These are phyloP conservation scores for Syncephalis plumigaleata DNA, from an alignment of 371 early-diverging fungal species.

Conservation along the genomic window DNA sequence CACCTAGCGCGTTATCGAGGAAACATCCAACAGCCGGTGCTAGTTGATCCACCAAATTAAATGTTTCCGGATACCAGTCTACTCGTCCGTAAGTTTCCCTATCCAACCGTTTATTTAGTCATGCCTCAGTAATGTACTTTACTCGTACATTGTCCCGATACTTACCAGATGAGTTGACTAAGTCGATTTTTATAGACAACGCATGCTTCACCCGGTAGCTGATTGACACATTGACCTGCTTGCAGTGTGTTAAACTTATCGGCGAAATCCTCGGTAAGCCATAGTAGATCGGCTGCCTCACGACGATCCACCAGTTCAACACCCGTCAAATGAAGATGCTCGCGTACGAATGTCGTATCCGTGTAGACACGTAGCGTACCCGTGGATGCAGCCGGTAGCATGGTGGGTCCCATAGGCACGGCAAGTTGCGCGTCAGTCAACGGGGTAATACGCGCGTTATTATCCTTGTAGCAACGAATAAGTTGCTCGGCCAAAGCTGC, in stretches of 20 bases:
- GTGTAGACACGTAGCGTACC: too few species aligned
- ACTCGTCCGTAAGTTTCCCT: slow-evolving; percentile 19
- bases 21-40: too few species aligned
- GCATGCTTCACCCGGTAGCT: slow-evolving; percentile 28
- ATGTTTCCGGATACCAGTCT: slow-evolving; percentile 26
- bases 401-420: too few species aligned
- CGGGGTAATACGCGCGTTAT: background rate
- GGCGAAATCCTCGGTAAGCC: slow-evolving; percentile 15
- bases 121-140: too few species aligned
- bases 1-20: too few species aligned
- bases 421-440: too few species aligned
- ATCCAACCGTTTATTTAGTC: too few species aligned
- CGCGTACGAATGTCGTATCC: slow-evolving; percentile 1
- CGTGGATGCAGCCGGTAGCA: too few species aligned
- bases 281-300: too few species aligned
- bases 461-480: slow-evolving; percentile 14
- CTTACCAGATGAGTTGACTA: slow-evolving; percentile 25
- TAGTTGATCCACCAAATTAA: slow-evolving; percentile 25
- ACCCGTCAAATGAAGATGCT: too few species aligned
- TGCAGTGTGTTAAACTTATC: slow-evolving; percentile 28
- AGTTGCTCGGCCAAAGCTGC: slow-evolving; percentile 18
- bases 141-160: too few species aligned
- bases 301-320: too few species aligned
- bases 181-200: slow-evolving; percentile 27
- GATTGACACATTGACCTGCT: slow-evolving; percentile 25